A percentile compares a stretch with the other conserved stretches of the same genome.
Evolutionary conservation across 345 rosid species (phyloP).

Genomic region (Angophora floribunda): DNA sequence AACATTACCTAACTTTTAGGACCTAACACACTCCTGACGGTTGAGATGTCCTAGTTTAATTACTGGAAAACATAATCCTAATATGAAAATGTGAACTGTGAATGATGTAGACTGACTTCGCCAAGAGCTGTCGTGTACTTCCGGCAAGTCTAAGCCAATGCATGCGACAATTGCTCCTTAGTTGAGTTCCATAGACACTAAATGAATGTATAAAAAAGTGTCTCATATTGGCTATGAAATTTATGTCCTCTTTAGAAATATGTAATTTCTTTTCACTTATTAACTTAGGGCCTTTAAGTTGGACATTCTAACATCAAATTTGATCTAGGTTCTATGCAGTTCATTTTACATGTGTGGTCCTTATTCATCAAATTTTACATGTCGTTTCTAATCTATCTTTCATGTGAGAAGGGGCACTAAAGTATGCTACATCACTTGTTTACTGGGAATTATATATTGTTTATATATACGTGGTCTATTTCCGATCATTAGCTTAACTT

Average conservation of each 20-base stretch:
- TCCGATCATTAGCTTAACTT: background rate
- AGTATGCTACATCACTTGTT: background rate
- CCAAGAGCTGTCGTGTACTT: background rate
- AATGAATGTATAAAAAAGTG: background rate
- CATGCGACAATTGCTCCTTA: background rate
- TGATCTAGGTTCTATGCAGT: accelerated
- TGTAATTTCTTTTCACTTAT: background rate
- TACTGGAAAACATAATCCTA: background rate
- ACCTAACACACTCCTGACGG: background rate
- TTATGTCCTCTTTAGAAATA: background rate
- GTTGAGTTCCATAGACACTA: background rate
- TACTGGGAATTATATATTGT: background rate
- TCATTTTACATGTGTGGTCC: background rate
- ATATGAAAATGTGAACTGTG: background rate
- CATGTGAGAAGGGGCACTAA: background rate
- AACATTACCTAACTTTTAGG: background rate
- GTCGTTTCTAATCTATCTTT: background rate
- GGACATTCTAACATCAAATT: background rate
- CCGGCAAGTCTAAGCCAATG: background rate
- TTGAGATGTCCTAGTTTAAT: background rate
- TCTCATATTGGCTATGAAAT: background rate
- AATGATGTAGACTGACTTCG: background rate
- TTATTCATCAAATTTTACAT: background rate
- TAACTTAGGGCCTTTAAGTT: background rate
- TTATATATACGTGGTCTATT: background rate